Evolutionary conservation across 805 yeast genomes (phyloP).

Genomic region (Kuraishia ogatae): DNA sequence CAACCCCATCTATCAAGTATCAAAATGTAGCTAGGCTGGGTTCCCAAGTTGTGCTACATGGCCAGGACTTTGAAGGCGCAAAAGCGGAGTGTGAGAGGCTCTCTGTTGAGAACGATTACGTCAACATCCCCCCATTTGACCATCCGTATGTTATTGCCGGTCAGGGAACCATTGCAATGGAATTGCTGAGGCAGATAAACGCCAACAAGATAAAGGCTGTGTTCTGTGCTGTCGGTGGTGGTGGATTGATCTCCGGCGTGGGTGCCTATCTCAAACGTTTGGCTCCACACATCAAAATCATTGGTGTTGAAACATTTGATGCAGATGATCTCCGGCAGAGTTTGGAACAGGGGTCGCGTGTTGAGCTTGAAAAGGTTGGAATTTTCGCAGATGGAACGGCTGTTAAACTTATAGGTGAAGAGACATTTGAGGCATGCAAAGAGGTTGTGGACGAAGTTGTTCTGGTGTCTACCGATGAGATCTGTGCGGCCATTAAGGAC

Average conservation of each 20-base stretch:
- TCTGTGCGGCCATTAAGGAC: conserved; percentile 93
- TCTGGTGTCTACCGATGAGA: conserved; percentile 82
- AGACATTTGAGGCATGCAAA: conserved; percentile 75
- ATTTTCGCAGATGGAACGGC: conserved; percentile 98
- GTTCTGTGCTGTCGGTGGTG: conserved; percentile 94
- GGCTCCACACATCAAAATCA: conserved; percentile 94
- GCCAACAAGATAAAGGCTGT: conserved; percentile 73
- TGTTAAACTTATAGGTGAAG: conserved; percentile 82
- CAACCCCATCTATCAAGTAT: conserved; percentile 92
- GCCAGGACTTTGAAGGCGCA: conserved; percentile 94
- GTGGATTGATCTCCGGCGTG: conserved; percentile 89
- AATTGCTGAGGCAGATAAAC: conserved; percentile 79
- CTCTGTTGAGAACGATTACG: conserved; percentile 58
- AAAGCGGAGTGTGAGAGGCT: conserved; percentile 81
- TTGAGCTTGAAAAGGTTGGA: conserved; percentile 69
- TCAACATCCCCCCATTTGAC: conserved; percentile 96
- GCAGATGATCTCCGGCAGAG: conserved; percentile 89
- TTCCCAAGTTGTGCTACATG: conserved; percentile 85
- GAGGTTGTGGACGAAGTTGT: conserved; percentile 83
- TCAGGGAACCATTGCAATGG: conserved; percentile 96
- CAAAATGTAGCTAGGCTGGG: conserved; percentile 89
- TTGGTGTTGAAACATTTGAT: conserved; percentile 94
- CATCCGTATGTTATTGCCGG: conserved; percentile 98
- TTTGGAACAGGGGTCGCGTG: conserved; percentile 44
- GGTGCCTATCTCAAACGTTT: conserved; percentile 85